Conservation (phyloP, 768 basidiomycete species). For the Termitomyces sp. region DNA sequence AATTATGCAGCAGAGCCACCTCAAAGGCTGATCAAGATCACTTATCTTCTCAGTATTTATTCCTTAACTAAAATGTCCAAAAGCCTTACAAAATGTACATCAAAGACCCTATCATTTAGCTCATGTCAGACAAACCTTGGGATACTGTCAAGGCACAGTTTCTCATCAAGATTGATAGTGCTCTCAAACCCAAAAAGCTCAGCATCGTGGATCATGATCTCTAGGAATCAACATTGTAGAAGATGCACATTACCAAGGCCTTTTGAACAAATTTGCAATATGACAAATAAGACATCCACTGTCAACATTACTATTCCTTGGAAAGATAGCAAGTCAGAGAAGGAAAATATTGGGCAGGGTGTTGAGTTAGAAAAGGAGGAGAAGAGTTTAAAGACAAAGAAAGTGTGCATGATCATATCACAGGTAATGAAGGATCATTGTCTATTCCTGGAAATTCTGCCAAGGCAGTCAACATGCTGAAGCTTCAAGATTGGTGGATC, state of each 20-base stretch:
- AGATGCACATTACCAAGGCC: neutral
- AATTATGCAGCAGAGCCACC: neutral
- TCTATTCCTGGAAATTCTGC: too few species aligned
- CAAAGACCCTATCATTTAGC: neutral
- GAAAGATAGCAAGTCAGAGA: neutral
- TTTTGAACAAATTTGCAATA: neutral
- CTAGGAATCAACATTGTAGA: neutral
- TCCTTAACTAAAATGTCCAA: neutral
- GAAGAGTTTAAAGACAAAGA: neutral
- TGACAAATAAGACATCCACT: neutral
- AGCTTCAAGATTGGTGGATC: too few species aligned
- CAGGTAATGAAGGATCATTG: too few species aligned
- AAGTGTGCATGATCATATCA: neutral
- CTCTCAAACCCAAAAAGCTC: neutral
- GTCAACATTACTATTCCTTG: neutral
- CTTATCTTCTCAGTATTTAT: neutral
- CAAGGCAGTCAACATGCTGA: too few species aligned
- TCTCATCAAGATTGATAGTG: neutral
- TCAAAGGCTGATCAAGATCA: neutral
- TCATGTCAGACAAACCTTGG: neutral
- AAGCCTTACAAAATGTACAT: neutral
- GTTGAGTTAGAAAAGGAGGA: neutral
- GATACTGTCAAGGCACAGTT: neutral
- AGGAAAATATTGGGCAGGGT: neutral
- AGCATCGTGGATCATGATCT: neutral